phyloP scores from a whole-genome alignment of 257 asterid genomes.

The Striga asiatica region DNA sequence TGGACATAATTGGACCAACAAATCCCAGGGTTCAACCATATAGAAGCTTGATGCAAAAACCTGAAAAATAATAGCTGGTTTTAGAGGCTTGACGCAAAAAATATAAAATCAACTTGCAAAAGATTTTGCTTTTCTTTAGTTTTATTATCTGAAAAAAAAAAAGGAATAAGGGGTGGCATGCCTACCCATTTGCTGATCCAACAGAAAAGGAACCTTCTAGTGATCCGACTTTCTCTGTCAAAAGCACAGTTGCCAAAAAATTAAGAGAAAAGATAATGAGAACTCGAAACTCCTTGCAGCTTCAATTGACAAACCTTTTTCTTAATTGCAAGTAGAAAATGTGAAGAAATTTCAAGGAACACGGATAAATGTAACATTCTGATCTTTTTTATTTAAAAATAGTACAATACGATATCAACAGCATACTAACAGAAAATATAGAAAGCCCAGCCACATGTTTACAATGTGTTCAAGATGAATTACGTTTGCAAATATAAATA shows the following conservation, averaged over 20 bases:
- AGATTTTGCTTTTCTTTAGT: too few species aligned
- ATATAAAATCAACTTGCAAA: not conserved
- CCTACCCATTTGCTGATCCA: not conserved
- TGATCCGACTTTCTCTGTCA: not conserved
- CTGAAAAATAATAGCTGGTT: slow-evolving; percentile 3
- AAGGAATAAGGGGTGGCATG: too few species aligned
- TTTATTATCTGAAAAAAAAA: too few species aligned
- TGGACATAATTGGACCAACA: too few species aligned
- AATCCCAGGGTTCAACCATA: slow-evolving; percentile 1
- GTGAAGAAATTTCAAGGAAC: not conserved
- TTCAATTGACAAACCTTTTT: too few species aligned
- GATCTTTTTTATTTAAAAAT: too few species aligned
- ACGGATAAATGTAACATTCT: too few species aligned
- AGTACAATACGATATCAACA: too few species aligned
- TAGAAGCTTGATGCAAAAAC: slow-evolving; percentile 20
- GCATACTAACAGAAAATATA: too few species aligned
- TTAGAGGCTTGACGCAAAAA: not conserved
- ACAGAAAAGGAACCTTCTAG: not conserved
- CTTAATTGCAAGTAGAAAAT: not conserved
- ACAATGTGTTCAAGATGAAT: too few species aligned
- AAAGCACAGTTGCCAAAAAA: slow-evolving; percentile 2
- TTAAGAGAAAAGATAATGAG: not conserved
- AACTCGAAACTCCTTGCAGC: not conserved
- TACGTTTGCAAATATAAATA: too few species aligned
- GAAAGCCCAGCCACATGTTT: too few species aligned